phyloP scores from a whole-genome alignment of 371 early-diverging fungal genomes.

The Rhizomucor miehei region DNA sequence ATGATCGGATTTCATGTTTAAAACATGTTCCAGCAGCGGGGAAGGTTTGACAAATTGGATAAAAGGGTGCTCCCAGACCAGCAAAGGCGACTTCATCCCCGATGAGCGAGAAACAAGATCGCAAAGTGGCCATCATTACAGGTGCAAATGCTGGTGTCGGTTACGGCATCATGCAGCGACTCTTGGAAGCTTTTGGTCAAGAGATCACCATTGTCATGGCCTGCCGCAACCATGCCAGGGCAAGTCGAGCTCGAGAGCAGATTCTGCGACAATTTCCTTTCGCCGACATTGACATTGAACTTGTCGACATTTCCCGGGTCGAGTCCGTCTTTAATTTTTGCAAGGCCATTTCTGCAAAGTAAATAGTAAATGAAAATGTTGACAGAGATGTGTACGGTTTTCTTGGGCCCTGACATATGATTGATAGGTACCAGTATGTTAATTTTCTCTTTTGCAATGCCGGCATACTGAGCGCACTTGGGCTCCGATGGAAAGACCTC shows the following conservation, averaged over 20 bases:
- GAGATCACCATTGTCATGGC: conserved; percentile 59
- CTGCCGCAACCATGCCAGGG: conserved; percentile 67
- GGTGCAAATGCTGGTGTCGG: conserved; percentile 78
- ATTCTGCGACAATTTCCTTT: conserved; percentile 47
- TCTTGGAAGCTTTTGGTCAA: conserved; percentile 39
- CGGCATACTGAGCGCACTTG: conserved; percentile 64
- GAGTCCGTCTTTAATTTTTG: conserved; percentile 41
- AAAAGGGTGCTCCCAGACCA: neutral
- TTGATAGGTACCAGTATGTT: conserved; percentile 42
- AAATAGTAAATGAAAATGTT: conserved; percentile 4
- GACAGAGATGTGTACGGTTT: neutral
- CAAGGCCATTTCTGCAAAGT: conserved; percentile 23
- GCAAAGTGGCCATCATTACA: conserved; percentile 56
- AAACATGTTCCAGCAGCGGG: too few relatives aligned
- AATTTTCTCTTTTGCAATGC: conserved; percentile 82
- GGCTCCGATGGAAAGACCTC: conserved; percentile 49
- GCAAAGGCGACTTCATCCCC: neutral
- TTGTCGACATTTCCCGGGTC: conserved; percentile 57
- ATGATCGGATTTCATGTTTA: too few relatives aligned
- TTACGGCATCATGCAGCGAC: conserved; percentile 64
- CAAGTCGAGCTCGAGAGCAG: conserved; percentile 49
- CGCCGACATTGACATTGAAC: conserved; percentile 38
- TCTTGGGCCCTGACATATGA: neutral
- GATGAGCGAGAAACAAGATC: conserved; percentile 1
- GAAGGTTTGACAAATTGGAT: too few relatives aligned